Evolutionary conservation across 1,284 basidiomycete genomes (phyloP).

Genomic region (Cystobasidium sp.): DNA sequence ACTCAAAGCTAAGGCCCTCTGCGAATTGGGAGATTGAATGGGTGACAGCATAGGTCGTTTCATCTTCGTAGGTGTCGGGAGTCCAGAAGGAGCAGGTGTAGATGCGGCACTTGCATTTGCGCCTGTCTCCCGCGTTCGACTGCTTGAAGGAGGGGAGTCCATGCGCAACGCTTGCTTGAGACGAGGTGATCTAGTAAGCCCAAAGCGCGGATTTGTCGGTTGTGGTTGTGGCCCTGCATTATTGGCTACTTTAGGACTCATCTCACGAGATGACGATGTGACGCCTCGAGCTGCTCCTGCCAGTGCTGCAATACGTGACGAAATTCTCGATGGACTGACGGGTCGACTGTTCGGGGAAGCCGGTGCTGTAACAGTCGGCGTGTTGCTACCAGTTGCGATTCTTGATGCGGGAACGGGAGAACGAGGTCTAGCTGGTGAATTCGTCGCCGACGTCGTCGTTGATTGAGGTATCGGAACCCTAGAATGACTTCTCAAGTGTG

Average conservation of each 20-base stretch:
- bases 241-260: background rate
- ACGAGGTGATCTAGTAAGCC: conserved; percentile 29
- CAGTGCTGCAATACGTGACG: conserved; percentile 23
- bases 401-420: conserved; percentile 15
- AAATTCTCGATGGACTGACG: conserved; percentile 17
- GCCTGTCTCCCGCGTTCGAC: background rate
- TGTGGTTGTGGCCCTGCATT: background rate
- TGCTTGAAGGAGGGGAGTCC: conserved; percentile 13
- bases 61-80: conserved; percentile 19
- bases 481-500: conserved; percentile 5
- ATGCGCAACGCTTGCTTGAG: background rate
- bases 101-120: background rate
- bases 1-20: conserved; percentile 15
- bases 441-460: background rate
- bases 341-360: background rate
- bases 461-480: conserved; percentile 16
- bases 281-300: conserved; percentile 16
- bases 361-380: background rate
- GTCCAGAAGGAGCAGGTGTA: conserved; percentile 2
- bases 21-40: conserved; percentile 27
- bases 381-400: background rate
- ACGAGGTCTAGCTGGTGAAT: conserved; percentile 12
- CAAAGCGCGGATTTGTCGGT: conserved; percentile 18
- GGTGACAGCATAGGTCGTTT: conserved; percentile 28
- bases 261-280: background rate